These are phyloP conservation scores for Yarrowia yakushimensis DNA, from an alignment of 805 yeast species.

Conservation along the genomic window DNA sequence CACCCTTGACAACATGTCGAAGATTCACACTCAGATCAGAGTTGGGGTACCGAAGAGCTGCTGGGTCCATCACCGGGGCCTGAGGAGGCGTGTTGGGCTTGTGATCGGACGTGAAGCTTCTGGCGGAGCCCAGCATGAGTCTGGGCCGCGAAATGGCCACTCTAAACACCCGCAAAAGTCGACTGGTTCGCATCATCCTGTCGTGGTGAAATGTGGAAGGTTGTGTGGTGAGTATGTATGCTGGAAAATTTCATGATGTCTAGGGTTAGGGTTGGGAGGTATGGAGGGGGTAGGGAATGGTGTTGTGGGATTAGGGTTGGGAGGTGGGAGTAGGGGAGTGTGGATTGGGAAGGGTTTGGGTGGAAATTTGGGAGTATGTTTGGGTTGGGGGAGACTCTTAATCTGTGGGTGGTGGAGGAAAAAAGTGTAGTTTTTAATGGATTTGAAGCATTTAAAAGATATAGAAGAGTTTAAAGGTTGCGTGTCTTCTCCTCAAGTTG, in stretches of 20 bases:
- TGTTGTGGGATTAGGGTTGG: background rate
- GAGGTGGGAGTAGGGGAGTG: background rate
- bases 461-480: too few relatives aligned
- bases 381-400: too few relatives aligned
- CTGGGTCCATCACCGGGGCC: background rate
- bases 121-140: background rate
- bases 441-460: too few relatives aligned
- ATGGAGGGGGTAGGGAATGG: background rate
- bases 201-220: background rate
- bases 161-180: conserved; percentile 5
- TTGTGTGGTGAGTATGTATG: background rate
- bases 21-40: background rate
- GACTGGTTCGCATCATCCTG: background rate
- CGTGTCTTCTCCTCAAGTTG: too few relatives aligned
- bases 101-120: background rate
- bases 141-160: background rate
- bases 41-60: background rate
- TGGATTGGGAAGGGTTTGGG: background rate
- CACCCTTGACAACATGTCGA: background rate
- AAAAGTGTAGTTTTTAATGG: too few relatives aligned
- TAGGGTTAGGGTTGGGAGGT: background rate
- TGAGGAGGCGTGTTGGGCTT: background rate
- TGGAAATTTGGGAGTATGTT: too few relatives aligned
- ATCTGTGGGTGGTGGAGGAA: too few relatives aligned
- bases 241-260: background rate